phyloP scores from a whole-genome alignment of 164 flowering plant species.

The Vitis amurensis region DNA sequence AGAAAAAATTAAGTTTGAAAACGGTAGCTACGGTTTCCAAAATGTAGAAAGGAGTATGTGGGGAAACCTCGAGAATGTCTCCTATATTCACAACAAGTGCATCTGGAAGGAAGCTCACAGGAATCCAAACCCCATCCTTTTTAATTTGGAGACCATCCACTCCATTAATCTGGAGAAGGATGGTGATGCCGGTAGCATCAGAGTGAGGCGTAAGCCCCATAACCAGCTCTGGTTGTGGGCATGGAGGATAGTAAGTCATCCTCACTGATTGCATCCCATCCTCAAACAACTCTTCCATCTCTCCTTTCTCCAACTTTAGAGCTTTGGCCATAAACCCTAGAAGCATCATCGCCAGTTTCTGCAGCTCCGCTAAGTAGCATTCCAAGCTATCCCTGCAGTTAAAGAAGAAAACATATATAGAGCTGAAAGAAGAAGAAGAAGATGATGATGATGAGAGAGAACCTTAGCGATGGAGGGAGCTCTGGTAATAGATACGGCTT shows the following conservation, averaged over 20 bases:
- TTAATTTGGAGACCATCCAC: conserved; percentile 43
- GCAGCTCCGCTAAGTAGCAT: conserved; percentile 21
- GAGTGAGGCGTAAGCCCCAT: conserved; percentile 43
- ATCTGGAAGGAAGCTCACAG: conserved; percentile 25
- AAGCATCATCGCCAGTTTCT: conserved; percentile 20
- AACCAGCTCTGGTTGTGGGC: conserved; percentile 39
- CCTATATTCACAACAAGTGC: conserved; percentile 45
- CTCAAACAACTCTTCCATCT: conserved; percentile 30
- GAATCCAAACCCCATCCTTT: conserved; percentile 42
- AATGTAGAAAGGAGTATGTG: too few relatives aligned
- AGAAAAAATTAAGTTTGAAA: too few relatives aligned
- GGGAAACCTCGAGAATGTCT: conserved; percentile 22
- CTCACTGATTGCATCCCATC: conserved; percentile 40
- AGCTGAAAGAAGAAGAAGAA: too few relatives aligned
- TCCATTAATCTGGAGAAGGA: conserved; percentile 38
- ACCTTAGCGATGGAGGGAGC: too few relatives aligned
- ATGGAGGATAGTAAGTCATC: conserved; percentile 48
- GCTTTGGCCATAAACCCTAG: conserved; percentile 19
- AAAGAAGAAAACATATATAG: not conserved
- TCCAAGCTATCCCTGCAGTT: conserved; percentile 23
- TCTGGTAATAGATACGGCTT: too few relatives aligned
- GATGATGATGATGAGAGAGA: too few relatives aligned
- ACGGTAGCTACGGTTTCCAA: too few relatives aligned
- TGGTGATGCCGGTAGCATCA: conserved; percentile 33
- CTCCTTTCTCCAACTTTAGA: conserved; percentile 18